Evolutionary conservation across 2,329 filamentous ascomycete genomes (phyloP), one percentile per base, ranked within the genome.

Genomic region (Zalaria sp.): DNA sequence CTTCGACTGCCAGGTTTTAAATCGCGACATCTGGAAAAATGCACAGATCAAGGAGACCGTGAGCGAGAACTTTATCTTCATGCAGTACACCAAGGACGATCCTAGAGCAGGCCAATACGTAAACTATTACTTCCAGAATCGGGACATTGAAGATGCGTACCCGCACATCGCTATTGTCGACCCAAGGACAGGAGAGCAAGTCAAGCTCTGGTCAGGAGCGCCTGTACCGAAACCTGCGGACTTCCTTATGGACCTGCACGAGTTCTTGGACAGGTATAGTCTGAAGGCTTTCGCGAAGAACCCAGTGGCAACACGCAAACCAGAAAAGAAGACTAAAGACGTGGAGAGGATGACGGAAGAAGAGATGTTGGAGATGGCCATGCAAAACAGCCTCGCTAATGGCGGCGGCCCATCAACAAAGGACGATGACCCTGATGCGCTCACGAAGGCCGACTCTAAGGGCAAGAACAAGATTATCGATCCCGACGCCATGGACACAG

Each of bases 241-340:
- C 9, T 96, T 98, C 52, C 75, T 93, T 46, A 85, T 87, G 56
- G 85, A 95, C 56, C 71, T 98, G 2, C 83, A 86, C 55, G 89
- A 96, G 61, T 98, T 98, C 53, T 74, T 98, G n/a, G 91, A 96
- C 57, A 78, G 91, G 25, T 98, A 96, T 65, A 95, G 88, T 57
- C 69, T 98, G 39, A 85, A 83, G 27, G 76, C 77, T 36, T 81
- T 85, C 54, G 89, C 82, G 57, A 93, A 93, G 65, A 98, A 98
- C 56, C 91, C 91, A 0, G 86, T 98, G 4, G 81, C 86, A 25
- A 82, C 78, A 57, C 69, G 81, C 41, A 85, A 84, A 59, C 71
- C 79, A 3, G 82, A 86, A 43, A 49, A 52, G 29, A 60, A 57
- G 55, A 68, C 75, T 37, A 80, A 81, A 56, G 84, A 89, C 49